Evolutionary conservation across 257 asterid genomes (phyloP).

Genomic region (Linderniella brevidens): DNA sequence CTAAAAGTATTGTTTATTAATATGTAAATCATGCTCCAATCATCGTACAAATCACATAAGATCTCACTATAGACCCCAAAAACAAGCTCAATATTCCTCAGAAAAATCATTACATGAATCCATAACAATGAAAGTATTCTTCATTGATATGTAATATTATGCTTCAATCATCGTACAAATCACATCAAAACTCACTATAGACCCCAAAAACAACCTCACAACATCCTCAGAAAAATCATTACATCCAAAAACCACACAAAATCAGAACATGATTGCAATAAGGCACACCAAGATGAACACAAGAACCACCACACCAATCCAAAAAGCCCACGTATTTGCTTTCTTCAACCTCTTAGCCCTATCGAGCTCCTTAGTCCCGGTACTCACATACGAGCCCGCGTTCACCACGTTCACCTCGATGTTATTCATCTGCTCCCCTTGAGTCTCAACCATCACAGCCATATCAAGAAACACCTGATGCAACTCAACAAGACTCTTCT

Average conservation of each 20-base stretch:
- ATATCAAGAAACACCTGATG: slow-evolving; percentile 79
- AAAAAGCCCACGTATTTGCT: slow-evolving; percentile 32
- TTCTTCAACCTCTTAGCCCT: slow-evolving; percentile 40
- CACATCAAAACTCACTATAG: too few species aligned
- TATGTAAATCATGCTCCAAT: too few species aligned
- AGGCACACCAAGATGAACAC: slow-evolving; percentile 46
- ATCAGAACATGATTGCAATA: slow-evolving; percentile 38
- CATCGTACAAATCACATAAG: too few species aligned
- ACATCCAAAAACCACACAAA: background rate
- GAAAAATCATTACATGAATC: too few species aligned
- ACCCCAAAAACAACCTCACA: too few species aligned
- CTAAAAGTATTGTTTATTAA: too few species aligned
- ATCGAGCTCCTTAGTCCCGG: slow-evolving; percentile 41
- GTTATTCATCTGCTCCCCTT: slow-evolving; percentile 58
- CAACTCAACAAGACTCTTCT: slow-evolving; percentile 47
- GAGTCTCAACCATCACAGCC: slow-evolving; percentile 77
- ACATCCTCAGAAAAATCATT: too few species aligned
- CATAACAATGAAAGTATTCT: too few species aligned
- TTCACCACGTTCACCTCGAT: slow-evolving; percentile 56
- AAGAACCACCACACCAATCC: slow-evolving; percentile 39
- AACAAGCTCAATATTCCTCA: too few species aligned
- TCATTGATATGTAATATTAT: too few species aligned
- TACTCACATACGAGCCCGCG: slow-evolving; percentile 26
- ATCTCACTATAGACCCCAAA: too few species aligned
- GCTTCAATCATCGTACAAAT: too few species aligned